Evolutionary conservation across 2,329 filamentous ascomycete genomes (phyloP), one percentile per base, ranked within the genome.

Genomic region (Cordyceps pruinosa): DNA sequence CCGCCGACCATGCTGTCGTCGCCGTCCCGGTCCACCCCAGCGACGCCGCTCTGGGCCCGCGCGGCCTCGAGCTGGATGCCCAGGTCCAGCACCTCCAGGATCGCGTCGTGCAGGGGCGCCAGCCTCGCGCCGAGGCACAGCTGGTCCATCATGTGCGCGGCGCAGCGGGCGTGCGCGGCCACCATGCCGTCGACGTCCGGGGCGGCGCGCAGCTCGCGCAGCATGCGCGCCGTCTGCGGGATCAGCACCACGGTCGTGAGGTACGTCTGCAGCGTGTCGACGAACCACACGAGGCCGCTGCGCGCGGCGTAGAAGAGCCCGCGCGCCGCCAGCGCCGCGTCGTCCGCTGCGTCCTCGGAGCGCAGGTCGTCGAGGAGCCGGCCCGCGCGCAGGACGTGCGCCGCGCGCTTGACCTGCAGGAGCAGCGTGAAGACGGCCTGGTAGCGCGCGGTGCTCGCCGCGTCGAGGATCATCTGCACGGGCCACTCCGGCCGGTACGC

Each of bases 181-280:
- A 89, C 82, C 88, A 95, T 93, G 32, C 79, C 79, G 66, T 95
- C 89, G 9, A 95, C 82, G 62, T 90, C 88, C 26, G 78, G 75
- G 0, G 88, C 82, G 17, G 72, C 71, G 21, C 72, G 69, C 50
- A 95, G 77, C 1, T 76, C 72, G 2, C 69, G 66, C 9, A 72
- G 72, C 72, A 95, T 78, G 21, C 75, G 72, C 3, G 69, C 66
- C 1, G 78, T 81, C 25, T 82, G 75, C 1, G 82, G 78, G 1
- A 77, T 77, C 1, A 93, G 76, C 2, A 89, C 86, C 2, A 88
- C 78, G 28, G 82, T 84, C 5, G 84, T 85, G 4, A 92, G 73
- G 65, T 94, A 90, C 15, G 83, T 83, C 64, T 88, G 84, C 4
- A 94, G 65, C 0, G 79, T 81, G 64, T 85, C 85, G 61, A 81